Base-by-base conservation (phyloP, 352 stramenopile species). In the Phytophthora multivora region DNA sequence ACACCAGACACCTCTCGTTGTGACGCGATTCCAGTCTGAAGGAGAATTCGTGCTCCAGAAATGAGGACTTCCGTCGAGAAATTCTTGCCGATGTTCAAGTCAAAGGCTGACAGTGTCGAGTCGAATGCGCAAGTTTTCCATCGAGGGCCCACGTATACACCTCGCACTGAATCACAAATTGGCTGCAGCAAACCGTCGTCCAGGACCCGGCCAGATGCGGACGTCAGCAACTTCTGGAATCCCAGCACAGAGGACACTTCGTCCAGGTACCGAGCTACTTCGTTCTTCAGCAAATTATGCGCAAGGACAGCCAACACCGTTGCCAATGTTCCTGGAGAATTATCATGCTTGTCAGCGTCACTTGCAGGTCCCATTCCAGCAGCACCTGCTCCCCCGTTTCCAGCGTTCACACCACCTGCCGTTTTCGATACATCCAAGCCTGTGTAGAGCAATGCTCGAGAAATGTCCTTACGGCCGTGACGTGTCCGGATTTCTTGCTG, bases 51-150 rank as follows among this genome's bases (percentile, higher is more conserved):
- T 11, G 87, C 89, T n/a, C 85, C 87, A 6, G 75, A 79, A 48
- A 96, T 83, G 36, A 93, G 55, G 28, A 96, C 75, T 61, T 96
- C 87, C 11, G 86, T 93, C 0, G 75, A 80, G 26, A 92, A 94
- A 59, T 88, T 89, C 66, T 96, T 96, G 36, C 87, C 87, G 31
- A 96, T 86, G 53, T 65, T 82, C 19, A 96, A 69, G 48, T 96
- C 87, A 47, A 96, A 90, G 1, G 85, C 80, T 16, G 85, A 84
- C 7, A 94, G 51, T 23, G 85, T 94, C 48, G 87, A 90, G 40
- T 92, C 79, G 36, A 81, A 84, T 16, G 82, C 71, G 64, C 87
- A 94, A 5, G 76, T 81, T 68, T 96, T 96, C 87, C 87, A 96
- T 4, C 85, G 77, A 26, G 81, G 73, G 28, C 73, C 76, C 23